phyloP scores from a whole-genome alignment of 1,284 basidiomycete species.

The Veloboletus limbatus region DNA sequence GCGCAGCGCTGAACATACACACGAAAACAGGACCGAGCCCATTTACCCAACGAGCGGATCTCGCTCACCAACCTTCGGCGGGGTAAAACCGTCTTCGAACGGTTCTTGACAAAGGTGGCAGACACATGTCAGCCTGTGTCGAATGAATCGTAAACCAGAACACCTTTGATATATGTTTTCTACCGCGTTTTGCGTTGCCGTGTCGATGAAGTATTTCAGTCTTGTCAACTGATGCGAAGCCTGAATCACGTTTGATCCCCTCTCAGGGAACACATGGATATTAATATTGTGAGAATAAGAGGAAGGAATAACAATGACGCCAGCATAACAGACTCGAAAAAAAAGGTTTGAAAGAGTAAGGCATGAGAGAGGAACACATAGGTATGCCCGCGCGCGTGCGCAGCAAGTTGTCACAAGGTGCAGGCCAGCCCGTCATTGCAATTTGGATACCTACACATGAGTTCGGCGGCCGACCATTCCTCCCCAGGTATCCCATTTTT shows the following conservation, averaged over 20 bases:
- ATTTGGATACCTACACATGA: constrained; percentile 7
- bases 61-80: constrained; percentile 72
- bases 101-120: constrained; percentile 56
- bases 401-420: background rate
- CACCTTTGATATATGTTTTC: too few relatives aligned
- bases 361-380: too few relatives aligned
- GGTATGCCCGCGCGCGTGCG: too few relatives aligned
- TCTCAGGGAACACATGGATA: too few relatives aligned
- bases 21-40: constrained; percentile 76
- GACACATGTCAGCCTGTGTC: constrained; percentile 5
- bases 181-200: too few relatives aligned
- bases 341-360: too few relatives aligned
- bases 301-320: too few relatives aligned
- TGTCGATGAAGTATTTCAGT: too few relatives aligned
- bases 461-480: background rate
- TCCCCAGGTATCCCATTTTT: constrained; percentile 1
- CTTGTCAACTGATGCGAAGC: too few relatives aligned
- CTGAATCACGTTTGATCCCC: too few relatives aligned
- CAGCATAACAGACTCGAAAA: too few relatives aligned
- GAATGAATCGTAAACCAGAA: background rate
- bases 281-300: too few relatives aligned
- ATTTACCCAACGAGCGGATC: constrained; percentile 84
- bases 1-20: background rate
- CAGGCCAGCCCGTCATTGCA: constrained; percentile 23
- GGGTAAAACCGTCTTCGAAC: constrained; percentile 72